These are phyloP conservation scores for Ochetophila trinervis DNA, from an alignment of 306 rosid genomes.

Conservation along the genomic window DNA sequence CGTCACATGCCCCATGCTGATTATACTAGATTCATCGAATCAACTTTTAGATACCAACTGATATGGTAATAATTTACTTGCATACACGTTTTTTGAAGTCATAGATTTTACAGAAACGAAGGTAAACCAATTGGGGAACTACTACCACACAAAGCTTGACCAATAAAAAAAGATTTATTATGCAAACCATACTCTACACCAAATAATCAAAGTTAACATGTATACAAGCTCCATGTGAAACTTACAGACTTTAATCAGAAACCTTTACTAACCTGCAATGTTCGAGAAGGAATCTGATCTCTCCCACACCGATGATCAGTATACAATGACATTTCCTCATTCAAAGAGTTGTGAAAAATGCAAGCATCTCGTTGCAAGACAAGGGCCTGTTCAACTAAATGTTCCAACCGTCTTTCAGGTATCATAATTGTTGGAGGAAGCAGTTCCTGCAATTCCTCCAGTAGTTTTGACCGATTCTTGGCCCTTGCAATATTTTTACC, in stretches of 20 bases:
- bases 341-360: constrained; percentile 78
- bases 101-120: no score
- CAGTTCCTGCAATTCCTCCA: constrained; percentile 84
- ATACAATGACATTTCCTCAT: constrained; percentile 86
- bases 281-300: constrained; percentile 84
- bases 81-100: no score
- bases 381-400: constrained; percentile 91
- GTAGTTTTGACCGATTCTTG: constrained; percentile 67
- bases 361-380: constrained; percentile 87
- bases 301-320: constrained; percentile 89
- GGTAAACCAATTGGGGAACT: no score
- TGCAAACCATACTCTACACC: not conserved
- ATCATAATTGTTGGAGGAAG: constrained; percentile 87
- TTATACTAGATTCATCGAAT: no score
- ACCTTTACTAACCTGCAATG: constrained; percentile 69
- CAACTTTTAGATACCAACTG: no score
- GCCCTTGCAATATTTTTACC: constrained; percentile 37
- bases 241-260: constrained; percentile 14
- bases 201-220: constrained; percentile 12
- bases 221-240: constrained; percentile 5
- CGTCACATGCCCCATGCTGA: no score
- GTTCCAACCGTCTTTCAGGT: constrained; percentile 93
- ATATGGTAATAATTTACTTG: no score
- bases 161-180: constrained; percentile 2
- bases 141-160: not conserved